A percentile compares a stretch with the other conserved stretches of the same genome.
Evolutionary conservation across 2,329 filamentous ascomycete species (phyloP).

Genomic region (Botrytis squamosa): DNA sequence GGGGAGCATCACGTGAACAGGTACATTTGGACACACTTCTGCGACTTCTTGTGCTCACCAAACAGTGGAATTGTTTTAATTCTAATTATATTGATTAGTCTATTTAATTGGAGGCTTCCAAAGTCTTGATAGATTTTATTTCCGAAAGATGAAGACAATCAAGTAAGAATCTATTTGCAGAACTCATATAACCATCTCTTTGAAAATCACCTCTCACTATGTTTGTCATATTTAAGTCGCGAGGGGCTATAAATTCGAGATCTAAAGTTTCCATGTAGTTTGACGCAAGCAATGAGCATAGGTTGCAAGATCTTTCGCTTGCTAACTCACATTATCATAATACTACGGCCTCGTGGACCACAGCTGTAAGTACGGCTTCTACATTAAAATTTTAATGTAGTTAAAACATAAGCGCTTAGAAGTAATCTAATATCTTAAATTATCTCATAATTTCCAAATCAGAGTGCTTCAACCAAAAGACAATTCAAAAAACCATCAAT

Average conservation of each 20-base stretch:
- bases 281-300: too few species aligned
- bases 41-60: too few species aligned
- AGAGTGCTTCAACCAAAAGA: background rate
- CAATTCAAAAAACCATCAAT: accelerated
- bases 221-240: background rate
- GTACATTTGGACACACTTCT: too few species aligned
- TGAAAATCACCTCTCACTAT: accelerated
- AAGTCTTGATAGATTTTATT: too few species aligned
- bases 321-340: background rate
- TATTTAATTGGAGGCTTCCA: too few species aligned
- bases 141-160: background rate
- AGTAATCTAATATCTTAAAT: background rate
- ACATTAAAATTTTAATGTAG: accelerated
- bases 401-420: accelerated
- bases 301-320: background rate
- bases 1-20: accelerated
- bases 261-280: background rate
- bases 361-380: background rate
- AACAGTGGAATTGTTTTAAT: too few species aligned
- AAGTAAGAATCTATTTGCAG: accelerated
- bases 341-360: background rate
- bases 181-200: background rate
- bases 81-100: too few species aligned
- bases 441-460: background rate
- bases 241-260: accelerated